Conservation (phyloP, 208 protist genomes). For the Zelonia costaricensis region DNA sequence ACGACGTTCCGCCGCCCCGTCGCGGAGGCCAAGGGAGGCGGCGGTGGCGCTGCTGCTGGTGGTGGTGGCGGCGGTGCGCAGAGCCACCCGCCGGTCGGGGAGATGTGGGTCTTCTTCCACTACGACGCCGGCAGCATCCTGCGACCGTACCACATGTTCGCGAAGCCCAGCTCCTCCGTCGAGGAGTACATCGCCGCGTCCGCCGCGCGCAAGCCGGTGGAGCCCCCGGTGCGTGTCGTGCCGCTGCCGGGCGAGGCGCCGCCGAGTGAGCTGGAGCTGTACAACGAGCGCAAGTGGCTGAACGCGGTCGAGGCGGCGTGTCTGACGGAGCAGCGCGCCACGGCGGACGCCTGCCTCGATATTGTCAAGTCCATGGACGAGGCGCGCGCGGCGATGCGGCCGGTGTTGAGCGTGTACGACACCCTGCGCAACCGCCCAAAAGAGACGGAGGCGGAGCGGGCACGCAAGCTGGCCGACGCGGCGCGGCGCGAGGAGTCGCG, state of each 20-base stretch:
- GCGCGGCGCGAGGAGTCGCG: conserved; percentile 71
- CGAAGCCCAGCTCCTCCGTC: conserved; percentile 63
- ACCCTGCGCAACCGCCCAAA: conserved; percentile 87
- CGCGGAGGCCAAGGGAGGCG: conserved; percentile 16
- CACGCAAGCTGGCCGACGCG: conserved; percentile 67
- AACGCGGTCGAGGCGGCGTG: conserved; percentile 58
- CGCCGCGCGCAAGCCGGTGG: conserved; percentile 23
- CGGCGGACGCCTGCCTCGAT: conserved; percentile 56
- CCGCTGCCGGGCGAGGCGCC: conserved; percentile 61
- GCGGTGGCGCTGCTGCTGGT: not conserved
- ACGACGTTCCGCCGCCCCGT: conserved; percentile 58
- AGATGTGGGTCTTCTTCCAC: conserved; percentile 91
- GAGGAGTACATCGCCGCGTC: conserved; percentile 79
- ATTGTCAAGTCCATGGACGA: conserved; percentile 54
- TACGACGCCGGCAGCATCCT: conserved; percentile 74
- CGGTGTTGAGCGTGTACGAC: conserved; percentile 77
- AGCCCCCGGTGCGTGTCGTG: conserved; percentile 59
- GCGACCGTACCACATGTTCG: conserved; percentile 81
- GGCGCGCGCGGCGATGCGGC: conserved; percentile 41
- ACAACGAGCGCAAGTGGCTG: conserved; percentile 87
- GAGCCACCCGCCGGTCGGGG: conserved; percentile 27
- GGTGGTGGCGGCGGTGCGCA: not conserved
- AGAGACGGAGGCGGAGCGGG: conserved; percentile 81
- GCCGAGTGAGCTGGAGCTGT: conserved; percentile 77
- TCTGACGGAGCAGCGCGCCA: conserved; percentile 54